phyloP scores from a whole-genome alignment of 1,284 basidiomycete species.

The Wallemia mellicola region DNA sequence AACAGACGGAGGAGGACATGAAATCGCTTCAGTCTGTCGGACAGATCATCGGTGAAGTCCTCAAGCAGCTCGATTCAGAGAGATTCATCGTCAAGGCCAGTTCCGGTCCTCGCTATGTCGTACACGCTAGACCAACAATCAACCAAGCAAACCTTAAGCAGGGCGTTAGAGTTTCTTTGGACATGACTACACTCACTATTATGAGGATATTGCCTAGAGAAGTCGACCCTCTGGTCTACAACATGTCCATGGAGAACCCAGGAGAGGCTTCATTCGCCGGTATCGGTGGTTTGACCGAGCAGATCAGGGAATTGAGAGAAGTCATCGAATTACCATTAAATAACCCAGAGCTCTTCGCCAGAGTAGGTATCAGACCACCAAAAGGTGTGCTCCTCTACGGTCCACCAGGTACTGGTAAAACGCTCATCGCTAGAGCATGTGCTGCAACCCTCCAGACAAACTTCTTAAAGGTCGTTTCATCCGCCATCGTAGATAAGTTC shows the following conservation, averaged over 20 bases:
- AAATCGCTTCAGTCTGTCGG: constrained; percentile 96
- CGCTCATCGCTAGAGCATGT: constrained; percentile 88
- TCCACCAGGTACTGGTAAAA: constrained; percentile 95
- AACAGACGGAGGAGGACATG: constrained; percentile 95
- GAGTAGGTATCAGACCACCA: constrained; percentile 55
- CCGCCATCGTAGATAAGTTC: constrained; percentile 99
- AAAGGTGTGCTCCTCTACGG: constrained; percentile 75
- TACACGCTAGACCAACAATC: constrained; percentile 81
- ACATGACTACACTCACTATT: constrained; percentile 97
- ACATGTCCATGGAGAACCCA: constrained; percentile 96
- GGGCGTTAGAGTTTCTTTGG: constrained; percentile 81
- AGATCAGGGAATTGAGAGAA: constrained; percentile 86
- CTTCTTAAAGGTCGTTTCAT: constrained; percentile 93
- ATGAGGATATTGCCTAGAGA: constrained; percentile 96
- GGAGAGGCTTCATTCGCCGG: constrained; percentile 85
- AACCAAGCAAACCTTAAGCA: constrained; percentile 79
- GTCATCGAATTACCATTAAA: constrained; percentile 87
- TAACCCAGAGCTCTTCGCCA: constrained; percentile 77
- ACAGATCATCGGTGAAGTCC: constrained; percentile 94
- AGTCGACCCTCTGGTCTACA: constrained; percentile 93
- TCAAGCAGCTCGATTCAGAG: constrained; percentile 95
- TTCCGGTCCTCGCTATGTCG: constrained; percentile 90
- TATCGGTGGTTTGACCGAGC: constrained; percentile 83
- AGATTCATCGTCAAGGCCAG: constrained; percentile 98
- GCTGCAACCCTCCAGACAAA: constrained; percentile 87